A percentile compares a stretch with the other conserved stretches of the same genome.
Evolutionary conservation across 257 asterid genomes (phyloP).

Genomic region (Petunia axillaris): DNA sequence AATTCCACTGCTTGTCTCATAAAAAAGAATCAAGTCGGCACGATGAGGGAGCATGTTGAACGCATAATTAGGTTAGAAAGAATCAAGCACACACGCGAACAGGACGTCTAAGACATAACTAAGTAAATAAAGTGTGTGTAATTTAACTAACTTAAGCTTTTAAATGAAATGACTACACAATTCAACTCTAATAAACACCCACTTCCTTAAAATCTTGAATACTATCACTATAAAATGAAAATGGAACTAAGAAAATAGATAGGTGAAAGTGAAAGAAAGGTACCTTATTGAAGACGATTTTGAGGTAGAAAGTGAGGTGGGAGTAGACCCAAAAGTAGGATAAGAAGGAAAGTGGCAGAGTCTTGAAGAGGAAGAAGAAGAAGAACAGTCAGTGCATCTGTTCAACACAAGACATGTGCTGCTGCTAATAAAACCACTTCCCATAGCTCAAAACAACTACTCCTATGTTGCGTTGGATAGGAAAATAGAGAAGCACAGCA

Average conservation of each 20-base stretch:
- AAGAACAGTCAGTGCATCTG: neutral
- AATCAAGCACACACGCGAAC: too few relatives aligned
- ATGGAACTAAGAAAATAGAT: neutral
- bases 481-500: neutral
- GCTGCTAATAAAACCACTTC: neutral
- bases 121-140: too few relatives aligned
- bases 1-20: too few relatives aligned
- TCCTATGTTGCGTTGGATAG: neutral
- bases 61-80: too few relatives aligned
- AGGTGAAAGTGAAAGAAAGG: neutral
- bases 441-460: conserved; percentile 6
- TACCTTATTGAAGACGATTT: conserved; percentile 10
- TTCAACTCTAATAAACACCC: neutral
- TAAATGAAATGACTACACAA: too few relatives aligned
- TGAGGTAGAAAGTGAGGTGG: neutral
- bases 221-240: neutral
- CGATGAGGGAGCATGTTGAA: too few relatives aligned
- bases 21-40: too few relatives aligned
- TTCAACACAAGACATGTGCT: conserved; percentile 24
- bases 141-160: too few relatives aligned
- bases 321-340: neutral
- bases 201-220: neutral
- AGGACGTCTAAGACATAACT: too few relatives aligned
- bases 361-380: neutral
- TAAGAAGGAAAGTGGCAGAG: neutral